Evolutionary conservation across 2,329 filamentous ascomycete genomes (phyloP), one percentile per base, ranked within the genome.

Genomic region (Aspergillus novofumigatus): DNA sequence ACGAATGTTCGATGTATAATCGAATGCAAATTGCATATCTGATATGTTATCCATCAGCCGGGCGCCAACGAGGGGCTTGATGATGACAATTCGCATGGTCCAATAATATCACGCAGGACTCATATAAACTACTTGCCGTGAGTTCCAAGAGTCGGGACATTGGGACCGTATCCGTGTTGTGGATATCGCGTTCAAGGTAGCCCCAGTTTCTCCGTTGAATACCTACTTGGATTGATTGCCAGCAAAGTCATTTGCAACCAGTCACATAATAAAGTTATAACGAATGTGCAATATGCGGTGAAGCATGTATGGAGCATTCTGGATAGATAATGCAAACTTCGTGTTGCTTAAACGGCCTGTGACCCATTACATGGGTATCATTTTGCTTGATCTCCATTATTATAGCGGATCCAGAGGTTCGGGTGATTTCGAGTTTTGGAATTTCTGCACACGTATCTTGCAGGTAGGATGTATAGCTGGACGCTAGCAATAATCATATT

Each of bases 401-500:
- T 42, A 52, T 51, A 21, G 41, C 41, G 41, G n/a, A 23, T 23
- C 44, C 44, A 47, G 10, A 23, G 23, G 44, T 47, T 23, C 26
- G 44, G 44, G 14, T 14, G 23, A 23, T 11, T 47, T 20, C 23
- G 3, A 25, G 21, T 32, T 10, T 53, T 45, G 44, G 51, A 59
- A 50, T 52, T 32, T 29, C 35, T 29, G 50, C 55, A 60, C 51
- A 60, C 51, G 61, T 60, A 61, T 59, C 45, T 58, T 56, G 54
- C 57, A 49, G 45, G 54, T 49, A 47, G 54, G 53, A 57, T 45
- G 23, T 55, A 50, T 54, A 38, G 21, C 47, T 54, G 53, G 54
- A 55, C 55, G 55, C 56, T 48, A 52, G 32, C 42, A 41, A 49
- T 28, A 38, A 38, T 25, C 6, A 26, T 47, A 14, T 53, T 55